Percentiles rank a stretch among this genome's conserved stretches.
These are phyloP conservation scores for Clavispora santaluciae DNA, from an alignment of 805 yeast species.

Conservation along the genomic window DNA sequence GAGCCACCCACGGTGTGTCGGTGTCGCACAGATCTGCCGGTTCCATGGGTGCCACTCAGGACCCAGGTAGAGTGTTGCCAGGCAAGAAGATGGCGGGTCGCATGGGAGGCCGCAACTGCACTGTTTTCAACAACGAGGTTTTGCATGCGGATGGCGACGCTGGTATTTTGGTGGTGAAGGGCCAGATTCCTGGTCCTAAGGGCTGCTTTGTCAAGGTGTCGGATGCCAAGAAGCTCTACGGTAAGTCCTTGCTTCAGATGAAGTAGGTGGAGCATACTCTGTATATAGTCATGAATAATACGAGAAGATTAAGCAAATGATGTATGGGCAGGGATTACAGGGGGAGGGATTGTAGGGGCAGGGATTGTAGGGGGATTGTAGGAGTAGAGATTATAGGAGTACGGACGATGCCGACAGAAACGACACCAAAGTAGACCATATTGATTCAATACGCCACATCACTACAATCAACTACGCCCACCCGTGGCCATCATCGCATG, in stretches of 20 bases:
- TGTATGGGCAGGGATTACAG: too few relatives aligned
- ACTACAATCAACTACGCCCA: too few relatives aligned
- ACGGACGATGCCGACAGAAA: too few relatives aligned
- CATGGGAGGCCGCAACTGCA: constrained; percentile 76
- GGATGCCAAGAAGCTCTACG: constrained; percentile 65
- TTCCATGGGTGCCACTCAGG: constrained; percentile 92
- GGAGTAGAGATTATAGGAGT: too few relatives aligned
- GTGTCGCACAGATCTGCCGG: constrained; percentile 93
- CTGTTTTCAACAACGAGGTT: constrained; percentile 71
- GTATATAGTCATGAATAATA: constrained; percentile 9
- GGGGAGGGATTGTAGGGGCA: too few relatives aligned
- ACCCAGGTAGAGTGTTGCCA: constrained; percentile 93
- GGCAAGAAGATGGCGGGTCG: constrained; percentile 99
- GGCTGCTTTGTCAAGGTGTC: constrained; percentile 68
- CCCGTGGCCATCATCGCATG: constrained; percentile 6
- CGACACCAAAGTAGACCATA: too few relatives aligned
- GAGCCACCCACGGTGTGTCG: constrained; percentile 95
- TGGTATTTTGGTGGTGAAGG: constrained; percentile 80
- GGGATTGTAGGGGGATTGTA: too few relatives aligned
- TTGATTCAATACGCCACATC: too few relatives aligned
- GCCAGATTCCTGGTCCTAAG: constrained; percentile 86
- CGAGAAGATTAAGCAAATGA: not conserved
- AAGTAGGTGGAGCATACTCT: constrained; percentile 4
- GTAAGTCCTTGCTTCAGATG: constrained; percentile 26
- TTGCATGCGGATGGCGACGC: constrained; percentile 75